phyloP scores from a whole-genome alignment of 2,329 filamentous ascomycete genomes.

The Chalaropsis ovoidea region DNA sequence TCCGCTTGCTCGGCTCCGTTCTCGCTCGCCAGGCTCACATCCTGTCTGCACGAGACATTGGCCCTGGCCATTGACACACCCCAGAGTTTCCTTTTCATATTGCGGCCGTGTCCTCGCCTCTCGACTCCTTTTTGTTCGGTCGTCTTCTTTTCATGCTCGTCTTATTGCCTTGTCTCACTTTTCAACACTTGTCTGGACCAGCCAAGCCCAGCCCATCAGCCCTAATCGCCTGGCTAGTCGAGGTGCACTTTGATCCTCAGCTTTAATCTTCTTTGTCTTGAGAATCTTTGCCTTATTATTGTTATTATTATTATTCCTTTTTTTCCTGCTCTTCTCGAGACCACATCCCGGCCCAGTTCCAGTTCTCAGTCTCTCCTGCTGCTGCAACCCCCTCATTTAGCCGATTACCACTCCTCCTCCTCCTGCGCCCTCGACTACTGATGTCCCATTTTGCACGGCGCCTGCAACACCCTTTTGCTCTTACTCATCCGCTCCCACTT shows the following conservation, averaged over 20 bases:
- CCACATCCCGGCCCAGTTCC: background rate
- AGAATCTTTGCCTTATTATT: too few species aligned
- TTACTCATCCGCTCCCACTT: too few species aligned
- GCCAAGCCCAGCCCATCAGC: background rate
- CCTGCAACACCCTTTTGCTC: too few species aligned
- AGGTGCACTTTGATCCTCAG: background rate
- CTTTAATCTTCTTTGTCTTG: background rate
- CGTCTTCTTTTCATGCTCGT: background rate
- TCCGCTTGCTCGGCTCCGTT: background rate
- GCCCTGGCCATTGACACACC: background rate
- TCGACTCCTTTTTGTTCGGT: background rate
- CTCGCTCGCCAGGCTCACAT: background rate
- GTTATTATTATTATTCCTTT: background rate
- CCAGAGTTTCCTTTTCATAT: background rate
- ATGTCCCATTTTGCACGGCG: too few species aligned
- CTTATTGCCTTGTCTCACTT: background rate
- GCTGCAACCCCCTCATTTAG: too few species aligned
- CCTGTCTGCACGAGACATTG: background rate
- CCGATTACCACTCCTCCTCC: too few species aligned
- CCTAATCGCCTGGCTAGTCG: background rate
- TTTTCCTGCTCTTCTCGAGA: background rate
- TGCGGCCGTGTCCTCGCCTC: background rate
- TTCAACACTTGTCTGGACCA: background rate
- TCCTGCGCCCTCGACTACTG: too few species aligned
- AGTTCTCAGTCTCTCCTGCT: too few species aligned